Percentiles rank a stretch among this genome's conserved stretches.
Evolutionary conservation across 164 flowering plant genomes (phyloP).

Genomic region (Litsea cubeba): DNA sequence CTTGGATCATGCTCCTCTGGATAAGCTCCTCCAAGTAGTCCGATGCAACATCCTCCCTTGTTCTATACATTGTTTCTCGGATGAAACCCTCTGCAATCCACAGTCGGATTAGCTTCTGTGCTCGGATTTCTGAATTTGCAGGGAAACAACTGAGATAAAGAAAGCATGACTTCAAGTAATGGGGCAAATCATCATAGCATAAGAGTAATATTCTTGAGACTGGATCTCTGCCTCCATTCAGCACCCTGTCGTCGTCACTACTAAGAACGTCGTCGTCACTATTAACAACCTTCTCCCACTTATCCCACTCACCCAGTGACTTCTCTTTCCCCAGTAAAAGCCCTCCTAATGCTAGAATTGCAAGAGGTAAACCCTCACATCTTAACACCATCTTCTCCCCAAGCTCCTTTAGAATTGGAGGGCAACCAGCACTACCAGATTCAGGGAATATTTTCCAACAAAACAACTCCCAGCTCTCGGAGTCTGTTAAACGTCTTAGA

Average conservation of each 20-base stretch:
- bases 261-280: background rate
- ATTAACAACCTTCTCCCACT: background rate
- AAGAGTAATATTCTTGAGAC: background rate
- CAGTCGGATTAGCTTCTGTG: background rate
- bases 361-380: background rate
- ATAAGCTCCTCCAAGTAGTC: conserved; percentile 9
- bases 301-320: background rate
- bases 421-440: background rate
- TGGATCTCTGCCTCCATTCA: background rate
- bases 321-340: background rate
- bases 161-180: conserved; percentile 4
- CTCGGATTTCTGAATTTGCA: conserved; percentile 5
- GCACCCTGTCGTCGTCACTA: background rate
- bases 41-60: conserved; percentile 11
- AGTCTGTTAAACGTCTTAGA: background rate
- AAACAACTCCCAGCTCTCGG: conserved; percentile 33
- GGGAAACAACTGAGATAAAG: conserved; percentile 11
- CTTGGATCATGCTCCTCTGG: conserved; percentile 1
- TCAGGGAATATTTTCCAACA: conserved; percentile 15
- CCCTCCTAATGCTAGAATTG: background rate
- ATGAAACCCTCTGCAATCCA: conserved; percentile 19
- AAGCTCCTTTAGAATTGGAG: conserved; percentile 1
- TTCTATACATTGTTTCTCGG: background rate
- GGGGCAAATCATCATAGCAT: conserved; percentile 10
- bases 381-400: background rate